These are phyloP conservation scores for Fomitopsis pulvina DNA, from an alignment of 768 basidiomycete genomes.

Conservation along the genomic window DNA sequence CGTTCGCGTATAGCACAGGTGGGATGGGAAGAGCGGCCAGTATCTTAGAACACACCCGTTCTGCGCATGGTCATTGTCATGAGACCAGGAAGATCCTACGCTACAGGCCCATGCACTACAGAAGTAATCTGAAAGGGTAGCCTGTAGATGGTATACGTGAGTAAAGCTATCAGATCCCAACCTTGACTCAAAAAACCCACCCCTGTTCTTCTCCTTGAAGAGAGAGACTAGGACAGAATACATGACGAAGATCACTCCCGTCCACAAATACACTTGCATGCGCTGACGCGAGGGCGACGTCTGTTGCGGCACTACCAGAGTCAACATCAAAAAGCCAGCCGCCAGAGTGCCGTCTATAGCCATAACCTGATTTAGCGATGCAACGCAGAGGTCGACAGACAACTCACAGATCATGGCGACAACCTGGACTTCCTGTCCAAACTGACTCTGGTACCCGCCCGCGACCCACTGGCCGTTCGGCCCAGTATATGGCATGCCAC, in stretches of 20 bases:
- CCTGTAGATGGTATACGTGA: slow-evolving; percentile 32
- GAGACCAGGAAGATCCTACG: too few relatives aligned
- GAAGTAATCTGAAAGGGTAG: slow-evolving; percentile 75
- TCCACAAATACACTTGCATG: slow-evolving; percentile 86
- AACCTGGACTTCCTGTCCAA: slow-evolving; percentile 89
- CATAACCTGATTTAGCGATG: background rate
- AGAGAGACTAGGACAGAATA: slow-evolving; percentile 83
- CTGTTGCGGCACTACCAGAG: slow-evolving; percentile 74
- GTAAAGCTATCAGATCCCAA: background rate
- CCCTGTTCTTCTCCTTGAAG: slow-evolving; percentile 88
- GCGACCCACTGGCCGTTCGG: slow-evolving; percentile 76
- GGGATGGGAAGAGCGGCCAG: background rate
- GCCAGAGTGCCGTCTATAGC: slow-evolving; percentile 76
- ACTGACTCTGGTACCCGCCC: slow-evolving; percentile 82
- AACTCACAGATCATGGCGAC: slow-evolving; percentile 76
- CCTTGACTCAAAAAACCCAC: slow-evolving; percentile 31
- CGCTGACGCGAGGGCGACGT: slow-evolving; percentile 70
- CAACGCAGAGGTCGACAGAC: slow-evolving; percentile 12
- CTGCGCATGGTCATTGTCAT: too few relatives aligned
- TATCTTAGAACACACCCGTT: too few relatives aligned
- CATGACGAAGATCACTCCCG: slow-evolving; percentile 69
- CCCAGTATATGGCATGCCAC: slow-evolving; percentile 64
- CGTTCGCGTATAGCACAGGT: background rate
- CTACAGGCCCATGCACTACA: slow-evolving; percentile 31
- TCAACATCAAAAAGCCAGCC: slow-evolving; percentile 73